Conservation (phyloP, 2,329 filamentous ascomycete genomes). For the Diaporthe citriasiana region DNA sequence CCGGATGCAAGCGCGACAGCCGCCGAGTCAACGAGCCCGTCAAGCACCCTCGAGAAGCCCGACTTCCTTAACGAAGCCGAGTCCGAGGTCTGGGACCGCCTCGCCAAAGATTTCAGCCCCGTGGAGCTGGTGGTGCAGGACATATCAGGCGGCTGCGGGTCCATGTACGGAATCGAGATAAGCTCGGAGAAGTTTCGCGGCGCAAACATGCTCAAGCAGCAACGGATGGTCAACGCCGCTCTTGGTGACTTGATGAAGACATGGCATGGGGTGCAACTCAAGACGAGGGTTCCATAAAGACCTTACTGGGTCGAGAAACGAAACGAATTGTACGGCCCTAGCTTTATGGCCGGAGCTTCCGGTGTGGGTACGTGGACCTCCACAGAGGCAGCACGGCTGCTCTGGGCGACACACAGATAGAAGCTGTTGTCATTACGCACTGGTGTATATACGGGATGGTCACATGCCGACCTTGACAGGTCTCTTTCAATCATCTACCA, state of each 20-base stretch:
- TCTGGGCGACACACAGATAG: neutral
- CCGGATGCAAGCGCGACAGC: slow-evolving; percentile 48
- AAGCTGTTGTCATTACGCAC: neutral
- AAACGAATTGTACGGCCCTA: neutral
- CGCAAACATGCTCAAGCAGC: slow-evolving; percentile 82
- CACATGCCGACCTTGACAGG: neutral
- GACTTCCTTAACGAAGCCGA: slow-evolving; percentile 69
- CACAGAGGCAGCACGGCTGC: neutral
- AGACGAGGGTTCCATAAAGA: slow-evolving; percentile 71
- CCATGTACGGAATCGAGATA: slow-evolving; percentile 89
- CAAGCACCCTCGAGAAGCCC: slow-evolving; percentile 57
- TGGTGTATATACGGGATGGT: neutral
- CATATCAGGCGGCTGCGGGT: slow-evolving; percentile 86
- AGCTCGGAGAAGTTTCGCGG: slow-evolving; percentile 80
- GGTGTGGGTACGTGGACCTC: neutral
- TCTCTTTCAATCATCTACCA: neutral
- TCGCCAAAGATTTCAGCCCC: slow-evolving; percentile 64
- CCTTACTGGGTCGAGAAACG: too few relatives aligned
- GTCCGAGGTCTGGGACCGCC: slow-evolving; percentile 69
- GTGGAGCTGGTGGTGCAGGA: slow-evolving; percentile 77
- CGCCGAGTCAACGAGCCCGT: slow-evolving; percentile 40
- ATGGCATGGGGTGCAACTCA: slow-evolving; percentile 88
- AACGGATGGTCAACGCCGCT: slow-evolving; percentile 82
- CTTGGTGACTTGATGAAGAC: slow-evolving; percentile 81
- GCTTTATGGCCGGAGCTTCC: too few relatives aligned